These are phyloP conservation scores for Lasiodiplodia gonubiensis DNA, from an alignment of 2,329 filamentous ascomycete species.

Conservation along the genomic window DNA sequence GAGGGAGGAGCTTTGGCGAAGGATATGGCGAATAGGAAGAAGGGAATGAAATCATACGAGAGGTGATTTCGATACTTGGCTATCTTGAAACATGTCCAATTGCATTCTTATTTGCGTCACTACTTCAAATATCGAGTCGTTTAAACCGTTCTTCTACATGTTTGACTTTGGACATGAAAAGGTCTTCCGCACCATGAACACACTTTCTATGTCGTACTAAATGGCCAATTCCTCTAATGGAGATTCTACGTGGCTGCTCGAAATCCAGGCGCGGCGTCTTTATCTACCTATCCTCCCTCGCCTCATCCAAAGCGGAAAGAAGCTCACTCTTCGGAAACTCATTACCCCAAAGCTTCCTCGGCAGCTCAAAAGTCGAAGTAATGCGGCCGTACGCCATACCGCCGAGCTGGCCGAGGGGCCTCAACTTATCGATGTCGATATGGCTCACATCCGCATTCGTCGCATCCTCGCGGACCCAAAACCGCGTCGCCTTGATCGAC, in stretches of 20 bases:
- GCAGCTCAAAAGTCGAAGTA: slow-evolving; percentile 30
- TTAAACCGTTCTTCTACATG: no score
- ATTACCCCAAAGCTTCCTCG: slow-evolving; percentile 23
- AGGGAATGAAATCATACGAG: no score
- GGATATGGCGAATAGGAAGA: background rate
- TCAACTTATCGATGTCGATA: slow-evolving; percentile 72
- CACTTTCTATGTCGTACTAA: no score
- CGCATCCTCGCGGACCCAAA: slow-evolving; percentile 86
- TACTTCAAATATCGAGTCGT: no score
- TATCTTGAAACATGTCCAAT: no score
- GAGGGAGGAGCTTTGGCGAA: slow-evolving; percentile 51
- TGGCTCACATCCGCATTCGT: slow-evolving; percentile 74
- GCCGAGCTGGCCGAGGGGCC: slow-evolving; percentile 75
- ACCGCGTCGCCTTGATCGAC: slow-evolving; percentile 79
- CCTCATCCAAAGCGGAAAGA: background rate
- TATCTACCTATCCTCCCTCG: background rate
- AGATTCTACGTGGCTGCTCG: no score
- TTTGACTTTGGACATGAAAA: no score
- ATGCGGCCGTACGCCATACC: slow-evolving; percentile 74
- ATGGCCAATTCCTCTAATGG: no score
- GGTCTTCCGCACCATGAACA: no score
- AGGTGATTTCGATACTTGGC: no score
- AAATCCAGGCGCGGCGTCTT: no score
- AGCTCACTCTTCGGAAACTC: background rate
- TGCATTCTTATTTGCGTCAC: no score